These are phyloP conservation scores for Triticum turgidum DNA, from an alignment of 176 grass and related monocot species.

Conservation along the genomic window DNA sequence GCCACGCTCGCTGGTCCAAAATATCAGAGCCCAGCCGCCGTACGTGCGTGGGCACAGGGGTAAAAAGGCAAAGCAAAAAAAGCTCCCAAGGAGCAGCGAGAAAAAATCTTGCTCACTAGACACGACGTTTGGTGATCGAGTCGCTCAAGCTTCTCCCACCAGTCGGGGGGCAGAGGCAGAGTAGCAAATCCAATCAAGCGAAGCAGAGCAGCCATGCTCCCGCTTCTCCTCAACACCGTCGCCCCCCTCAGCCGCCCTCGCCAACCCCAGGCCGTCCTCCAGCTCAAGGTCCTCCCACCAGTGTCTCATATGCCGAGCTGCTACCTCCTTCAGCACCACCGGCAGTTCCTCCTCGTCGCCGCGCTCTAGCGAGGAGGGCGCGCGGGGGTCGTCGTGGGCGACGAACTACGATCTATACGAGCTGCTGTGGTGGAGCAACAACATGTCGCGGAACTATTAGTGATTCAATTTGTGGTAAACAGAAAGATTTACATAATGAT, in stretches of 20 bases:
- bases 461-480: no score
- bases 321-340: neutral
- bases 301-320: neutral
- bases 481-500: no score
- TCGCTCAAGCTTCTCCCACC: conserved; percentile 4
- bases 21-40: conserved; percentile 12
- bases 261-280: no score
- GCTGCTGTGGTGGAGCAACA: conserved; percentile 63
- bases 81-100: neutral
- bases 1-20: conserved; percentile 3
- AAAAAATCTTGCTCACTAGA: neutral
- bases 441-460: no score
- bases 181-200: neutral
- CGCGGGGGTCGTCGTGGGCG: conserved; percentile 41
- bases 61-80: neutral
- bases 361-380: no score
- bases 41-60: neutral
- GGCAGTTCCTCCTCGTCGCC: neutral
- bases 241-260: no score
- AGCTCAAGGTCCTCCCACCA: no score
- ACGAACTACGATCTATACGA: conserved; percentile 75
- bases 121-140: neutral
- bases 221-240: no score
- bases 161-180: neutral
- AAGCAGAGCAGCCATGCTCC: conserved; percentile 37